These are phyloP conservation scores for Prunus mongolica DNA, from an alignment of 306 rosid genomes.

Conservation along the genomic window DNA sequence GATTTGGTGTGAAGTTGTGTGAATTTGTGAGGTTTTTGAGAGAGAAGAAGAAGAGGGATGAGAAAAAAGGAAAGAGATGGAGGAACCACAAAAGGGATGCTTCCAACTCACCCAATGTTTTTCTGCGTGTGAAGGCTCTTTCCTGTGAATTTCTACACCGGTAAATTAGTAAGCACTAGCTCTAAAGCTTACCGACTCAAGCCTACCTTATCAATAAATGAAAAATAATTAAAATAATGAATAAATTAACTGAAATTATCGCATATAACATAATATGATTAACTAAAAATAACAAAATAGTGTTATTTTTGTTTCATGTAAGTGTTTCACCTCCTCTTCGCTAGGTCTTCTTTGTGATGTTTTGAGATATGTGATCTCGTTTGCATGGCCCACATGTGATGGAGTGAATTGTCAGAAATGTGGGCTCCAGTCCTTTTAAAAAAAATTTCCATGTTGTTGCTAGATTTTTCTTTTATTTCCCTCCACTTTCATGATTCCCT, in stretches of 20 bases:
- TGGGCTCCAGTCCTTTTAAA: not conserved
- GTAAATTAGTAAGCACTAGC: not conserved
- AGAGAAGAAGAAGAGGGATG: conserved; percentile 13
- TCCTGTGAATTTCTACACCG: not conserved
- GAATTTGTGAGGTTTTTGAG: conserved; percentile 5
- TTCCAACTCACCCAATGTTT: conserved; percentile 46
- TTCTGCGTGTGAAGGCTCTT: not conserved
- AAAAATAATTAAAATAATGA: not conserved
- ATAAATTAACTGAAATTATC: not conserved
- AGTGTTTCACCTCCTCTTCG: too few species aligned
- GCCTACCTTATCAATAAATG: not conserved
- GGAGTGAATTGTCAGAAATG: conserved; percentile 45
- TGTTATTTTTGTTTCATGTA: rapidly evolving
- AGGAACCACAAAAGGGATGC: conserved; percentile 31
- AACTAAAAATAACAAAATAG: rapidly evolving
- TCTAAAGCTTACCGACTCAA: not conserved
- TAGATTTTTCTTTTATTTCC: not conserved
- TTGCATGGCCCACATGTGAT: conserved; percentile 29
- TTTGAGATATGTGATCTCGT: not conserved
- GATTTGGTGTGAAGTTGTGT: not conserved
- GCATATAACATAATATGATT: rapidly evolving
- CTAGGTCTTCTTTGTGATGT: not conserved
- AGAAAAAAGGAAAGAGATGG: conserved; percentile 18
- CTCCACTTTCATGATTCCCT: not conserved
- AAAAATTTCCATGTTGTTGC: not conserved